Evolutionary conservation across 768 basidiomycete genomes (phyloP), one percentile per base, ranked within the genome.

Genomic region (Nidularia pulvinata): DNA sequence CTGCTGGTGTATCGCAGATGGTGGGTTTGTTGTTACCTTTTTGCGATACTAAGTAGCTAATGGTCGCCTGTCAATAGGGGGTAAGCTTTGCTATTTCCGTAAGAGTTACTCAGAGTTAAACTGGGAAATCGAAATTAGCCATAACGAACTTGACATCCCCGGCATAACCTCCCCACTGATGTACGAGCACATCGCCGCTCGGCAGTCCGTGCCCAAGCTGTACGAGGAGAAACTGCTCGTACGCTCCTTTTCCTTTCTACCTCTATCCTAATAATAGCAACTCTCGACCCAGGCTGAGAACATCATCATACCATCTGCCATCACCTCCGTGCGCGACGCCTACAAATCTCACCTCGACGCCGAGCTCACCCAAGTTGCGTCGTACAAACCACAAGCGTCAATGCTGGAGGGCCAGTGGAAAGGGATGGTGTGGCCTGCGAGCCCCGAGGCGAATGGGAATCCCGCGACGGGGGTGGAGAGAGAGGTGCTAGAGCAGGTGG

Each of bases 81-180:
- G 76, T 79, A 62, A 53, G 70, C 55, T 14, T 33, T 51, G 37
- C 22, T 43, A 13, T 19, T 19, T 19, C 19, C 19, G 19, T 19
- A 19, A 19, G 19, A 19, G 19, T 19, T 19, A 19, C 19, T 19
- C 19, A 19, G 19, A 19, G 19, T 19, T 19, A 19, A 19, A 19
- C 19, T 19, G 19, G 19, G 19, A 19, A 19, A 19, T 19, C 19
- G 19, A 19, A 19, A 13, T 7, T 16, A 91, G 93, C 1, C 93
- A 95, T 65, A 95, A 95, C 61, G 93, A 95, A 67, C 79, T 94
- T 33, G 91, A 95, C 62, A 81, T 94, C 49, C 92, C 92, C 0
- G 83, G 84, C 13, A 90, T 93, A 65, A 96, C 95, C 0, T 89
- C 88, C 54, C 94, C 95, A 0, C 71, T 87, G 7, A 97, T 96